These are phyloP conservation scores for Botrytis elliptica DNA, from an alignment of 2,329 filamentous ascomycete species.

Conservation along the genomic window DNA sequence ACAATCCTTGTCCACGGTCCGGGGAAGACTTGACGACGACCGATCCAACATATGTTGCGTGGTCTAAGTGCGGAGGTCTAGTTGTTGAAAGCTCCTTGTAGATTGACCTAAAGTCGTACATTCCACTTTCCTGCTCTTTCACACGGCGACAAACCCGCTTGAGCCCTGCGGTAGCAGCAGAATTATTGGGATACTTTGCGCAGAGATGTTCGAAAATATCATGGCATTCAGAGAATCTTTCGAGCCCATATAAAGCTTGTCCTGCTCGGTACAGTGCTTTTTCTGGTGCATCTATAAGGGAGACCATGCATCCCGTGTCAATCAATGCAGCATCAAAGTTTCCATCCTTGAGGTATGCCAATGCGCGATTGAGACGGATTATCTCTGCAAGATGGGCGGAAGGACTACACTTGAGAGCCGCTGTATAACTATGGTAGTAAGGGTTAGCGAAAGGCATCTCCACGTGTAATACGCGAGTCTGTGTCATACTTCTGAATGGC, in stretches of 20 bases:
- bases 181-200: constrained; percentile 20
- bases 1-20: constrained; percentile 21
- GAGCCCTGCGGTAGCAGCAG: constrained; percentile 10
- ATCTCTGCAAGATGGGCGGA: constrained; percentile 38
- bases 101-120: constrained; percentile 25
- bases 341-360: constrained; percentile 38
- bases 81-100: constrained; percentile 22
- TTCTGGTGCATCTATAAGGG: background rate
- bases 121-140: constrained; percentile 24
- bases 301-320: constrained; percentile 28
- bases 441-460: constrained; percentile 28
- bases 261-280: constrained; percentile 21
- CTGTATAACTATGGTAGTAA: constrained; percentile 30
- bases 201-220: constrained; percentile 20
- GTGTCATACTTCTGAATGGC: constrained; percentile 21
- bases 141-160: constrained; percentile 21
- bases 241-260: constrained; percentile 22
- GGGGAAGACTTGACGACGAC: constrained; percentile 20
- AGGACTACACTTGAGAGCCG: constrained; percentile 28
- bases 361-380: constrained; percentile 41
- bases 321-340: constrained; percentile 41
- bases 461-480: background rate
- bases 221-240: constrained; percentile 21
- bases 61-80: constrained; percentile 22
- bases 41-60: constrained; percentile 25